Evolutionary conservation across 495 filamentous ascomycete genomes (phyloP).

Genomic region (Talaromyces stipitatus): DNA sequence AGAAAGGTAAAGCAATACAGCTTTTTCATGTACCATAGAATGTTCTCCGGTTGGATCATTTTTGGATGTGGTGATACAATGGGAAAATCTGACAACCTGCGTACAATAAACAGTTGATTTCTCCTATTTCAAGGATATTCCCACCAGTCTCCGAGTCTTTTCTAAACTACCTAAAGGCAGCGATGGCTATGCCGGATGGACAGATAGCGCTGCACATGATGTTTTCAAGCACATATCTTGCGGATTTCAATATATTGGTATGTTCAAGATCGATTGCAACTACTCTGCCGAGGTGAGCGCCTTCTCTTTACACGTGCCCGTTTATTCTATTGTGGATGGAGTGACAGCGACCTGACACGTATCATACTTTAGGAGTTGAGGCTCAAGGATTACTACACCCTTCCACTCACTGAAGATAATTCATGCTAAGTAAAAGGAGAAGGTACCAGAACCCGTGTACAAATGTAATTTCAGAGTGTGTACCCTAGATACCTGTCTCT

Average conservation of each 20-base stretch:
- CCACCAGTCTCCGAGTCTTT: not conserved
- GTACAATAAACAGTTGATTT: not conserved
- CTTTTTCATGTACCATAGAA: not conserved
- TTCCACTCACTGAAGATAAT: not conserved
- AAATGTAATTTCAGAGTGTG: not conserved
- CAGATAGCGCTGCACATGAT: not conserved
- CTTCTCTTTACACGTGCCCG: not conserved
- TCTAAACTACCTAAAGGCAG: not conserved
- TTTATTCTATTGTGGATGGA: not conserved
- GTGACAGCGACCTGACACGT: not conserved
- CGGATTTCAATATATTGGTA: not conserved
- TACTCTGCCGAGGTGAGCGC: not conserved
- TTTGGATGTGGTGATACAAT: not conserved
- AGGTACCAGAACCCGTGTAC: not conserved
- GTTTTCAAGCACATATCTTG: not conserved
- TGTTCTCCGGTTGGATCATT: not conserved
- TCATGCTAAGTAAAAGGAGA: not conserved
- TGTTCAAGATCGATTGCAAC: not conserved
- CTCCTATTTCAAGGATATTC: constrained; percentile 2
- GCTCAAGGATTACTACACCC: not conserved
- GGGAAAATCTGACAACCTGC: not conserved
- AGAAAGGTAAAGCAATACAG: not conserved
- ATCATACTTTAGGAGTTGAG: not conserved
- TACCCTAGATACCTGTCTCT: not conserved
- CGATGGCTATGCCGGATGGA: not conserved